Evolutionary conservation across 331 rosid genomes (phyloP), one percentile per base, ranked within the genome.

Genomic region (Phaseolus coccineus): DNA sequence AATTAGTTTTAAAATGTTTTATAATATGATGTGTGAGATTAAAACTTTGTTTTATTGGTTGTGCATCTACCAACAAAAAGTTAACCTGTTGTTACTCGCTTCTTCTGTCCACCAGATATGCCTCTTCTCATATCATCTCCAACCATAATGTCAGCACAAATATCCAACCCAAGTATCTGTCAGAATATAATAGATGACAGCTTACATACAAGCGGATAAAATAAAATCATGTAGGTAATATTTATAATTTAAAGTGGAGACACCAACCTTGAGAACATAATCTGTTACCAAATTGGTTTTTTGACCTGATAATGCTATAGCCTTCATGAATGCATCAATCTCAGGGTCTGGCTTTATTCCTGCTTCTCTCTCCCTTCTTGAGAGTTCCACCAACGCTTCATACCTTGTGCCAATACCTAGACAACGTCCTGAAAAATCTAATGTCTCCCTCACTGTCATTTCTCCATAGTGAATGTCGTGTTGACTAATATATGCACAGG

Each of bases 271-370:
- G 77, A 93, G 87, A 64, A 88, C 83, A 83, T 88, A 93, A 76
- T 93, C 95, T 1, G 97, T 93, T 52, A 88, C 86, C 89, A 93
- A 82, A 87, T 87, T 93, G 33, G 90, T 86, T 42, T 85, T 80
- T 40, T 88, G 95, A 78, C 98, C 97, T 2, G 92, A 86, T 50
- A 91, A 42, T 9, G 97, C 85, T 19, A 77, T 87, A 70, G 96
- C 94, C 80, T 93, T 93, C 98, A 93, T 91, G 87, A 86, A 93
- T 12, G 91, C 96, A 78, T 93, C 98, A 64, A 91, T 91, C 59
- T 87, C 92, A 30, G 89, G 90, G 73, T 93, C 97, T 0, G 98
- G 97, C 72, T 91, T 93, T 73, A 90, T 91, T 78, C 89, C 92
- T 28, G 85, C 92, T 40, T 91, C 87, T 77, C 51, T 91, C 78